Conservation (phyloP, 306 rosid species). For the Cicer judaicum region DNA sequence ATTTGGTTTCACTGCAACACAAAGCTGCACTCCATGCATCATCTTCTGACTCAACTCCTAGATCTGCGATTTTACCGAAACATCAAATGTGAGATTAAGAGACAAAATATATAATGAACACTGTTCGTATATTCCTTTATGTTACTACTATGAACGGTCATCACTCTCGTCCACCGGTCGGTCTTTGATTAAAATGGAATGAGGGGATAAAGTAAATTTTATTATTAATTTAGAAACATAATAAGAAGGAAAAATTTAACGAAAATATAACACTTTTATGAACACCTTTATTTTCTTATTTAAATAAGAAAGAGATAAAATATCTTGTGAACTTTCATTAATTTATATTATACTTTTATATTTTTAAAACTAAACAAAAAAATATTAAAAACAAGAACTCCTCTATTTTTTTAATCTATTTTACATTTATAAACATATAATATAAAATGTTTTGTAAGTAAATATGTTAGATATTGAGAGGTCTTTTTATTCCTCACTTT, state of each 20-base stretch:
- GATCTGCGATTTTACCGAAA: conserved; percentile 53
- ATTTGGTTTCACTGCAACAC: conserved; percentile 50
- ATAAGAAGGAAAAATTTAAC: too few species aligned
- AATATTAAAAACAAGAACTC: too few species aligned
- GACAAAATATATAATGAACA: neutral
- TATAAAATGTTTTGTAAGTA: too few species aligned
- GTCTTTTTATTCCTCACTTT: too few species aligned
- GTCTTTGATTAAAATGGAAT: neutral
- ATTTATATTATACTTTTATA: too few species aligned
- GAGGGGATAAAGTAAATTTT: too few species aligned
- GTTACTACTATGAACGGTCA: neutral
- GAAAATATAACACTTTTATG: neutral
- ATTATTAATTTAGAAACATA: too few species aligned
- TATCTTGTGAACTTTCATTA: too few species aligned
- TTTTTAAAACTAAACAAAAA: too few species aligned
- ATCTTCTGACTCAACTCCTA: conserved; percentile 66
- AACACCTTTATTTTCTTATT: neutral
- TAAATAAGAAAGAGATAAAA: neutral
- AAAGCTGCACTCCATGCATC: conserved; percentile 63
- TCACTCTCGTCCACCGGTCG: neutral
- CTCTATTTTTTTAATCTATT: too few species aligned
- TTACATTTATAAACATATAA: too few species aligned
- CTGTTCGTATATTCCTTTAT: conserved; percentile 16
- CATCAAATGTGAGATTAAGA: neutral
- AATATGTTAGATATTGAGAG: too few species aligned